phyloP scores from a whole-genome alignment of 2,329 filamentous ascomycete species.

The Aspergillus sp. region DNA sequence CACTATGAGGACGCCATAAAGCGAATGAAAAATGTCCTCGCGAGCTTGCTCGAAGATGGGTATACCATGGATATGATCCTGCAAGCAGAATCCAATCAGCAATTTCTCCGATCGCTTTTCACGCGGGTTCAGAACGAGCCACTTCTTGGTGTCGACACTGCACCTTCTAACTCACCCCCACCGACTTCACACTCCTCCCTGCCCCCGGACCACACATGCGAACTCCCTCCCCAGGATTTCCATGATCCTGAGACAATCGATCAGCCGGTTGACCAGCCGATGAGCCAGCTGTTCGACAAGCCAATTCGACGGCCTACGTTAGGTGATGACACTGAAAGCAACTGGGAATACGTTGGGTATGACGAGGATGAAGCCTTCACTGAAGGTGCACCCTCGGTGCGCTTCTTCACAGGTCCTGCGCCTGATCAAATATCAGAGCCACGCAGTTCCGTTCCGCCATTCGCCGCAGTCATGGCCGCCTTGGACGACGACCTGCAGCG shows the following conservation, averaged over 20 bases:
- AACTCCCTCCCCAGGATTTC: background rate
- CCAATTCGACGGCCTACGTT: background rate
- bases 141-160: constrained; percentile 3
- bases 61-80: constrained; percentile 4
- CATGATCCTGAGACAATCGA: background rate
- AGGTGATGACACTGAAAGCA: background rate
- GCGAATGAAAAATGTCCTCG: constrained; percentile 7
- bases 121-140: constrained; percentile 5
- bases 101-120: constrained; percentile 7
- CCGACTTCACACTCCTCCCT: constrained; percentile 1
- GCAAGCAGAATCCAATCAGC: constrained; percentile 4
- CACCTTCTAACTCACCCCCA: background rate
- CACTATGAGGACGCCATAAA: constrained; percentile 3
- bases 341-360: constrained; percentile 6
- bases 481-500: constrained; percentile 2
- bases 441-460: background rate
- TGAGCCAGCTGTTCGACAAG: background rate
- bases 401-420: background rate
- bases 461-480: constrained; percentile 1
- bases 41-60: constrained; percentile 3
- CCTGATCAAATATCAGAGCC: background rate
- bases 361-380: background rate
- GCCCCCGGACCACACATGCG: background rate
- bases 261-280: background rate
- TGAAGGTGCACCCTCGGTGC: background rate